Evolutionary conservation across 2,329 filamentous ascomycete species (phyloP).

Genomic region (Xylaria polymorpha): DNA sequence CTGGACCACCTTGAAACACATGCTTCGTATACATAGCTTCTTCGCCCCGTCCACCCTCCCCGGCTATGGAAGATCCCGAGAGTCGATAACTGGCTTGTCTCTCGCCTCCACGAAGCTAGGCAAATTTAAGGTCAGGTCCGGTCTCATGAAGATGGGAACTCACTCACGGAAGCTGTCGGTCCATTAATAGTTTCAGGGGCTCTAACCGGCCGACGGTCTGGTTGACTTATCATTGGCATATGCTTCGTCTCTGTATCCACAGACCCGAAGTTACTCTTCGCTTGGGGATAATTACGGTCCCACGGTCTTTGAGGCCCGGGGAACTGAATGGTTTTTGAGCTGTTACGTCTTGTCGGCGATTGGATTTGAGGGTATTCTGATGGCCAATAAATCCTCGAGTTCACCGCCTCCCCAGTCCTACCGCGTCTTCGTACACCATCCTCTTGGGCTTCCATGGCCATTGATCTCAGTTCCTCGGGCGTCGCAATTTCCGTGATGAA

Average conservation of each 20-base stretch:
- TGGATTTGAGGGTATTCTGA: background rate
- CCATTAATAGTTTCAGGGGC: background rate
- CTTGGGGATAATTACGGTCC: background rate
- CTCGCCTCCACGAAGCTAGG: background rate
- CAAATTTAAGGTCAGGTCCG: background rate
- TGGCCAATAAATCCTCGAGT: background rate
- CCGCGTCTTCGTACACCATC: conserved; percentile 13
- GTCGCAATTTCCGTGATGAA: conserved; percentile 25
- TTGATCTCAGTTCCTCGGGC: conserved; percentile 13
- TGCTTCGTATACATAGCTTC: background rate
- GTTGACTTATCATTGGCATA: background rate
- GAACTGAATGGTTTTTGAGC: background rate
- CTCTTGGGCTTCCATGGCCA: conserved; percentile 11
- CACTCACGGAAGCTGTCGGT: background rate
- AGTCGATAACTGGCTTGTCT: background rate
- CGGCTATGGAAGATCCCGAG: background rate
- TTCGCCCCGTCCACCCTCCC: background rate
- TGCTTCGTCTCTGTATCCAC: too few relatives aligned
- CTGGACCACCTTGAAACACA: background rate
- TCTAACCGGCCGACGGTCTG: background rate
- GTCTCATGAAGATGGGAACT: background rate
- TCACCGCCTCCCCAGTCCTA: background rate
- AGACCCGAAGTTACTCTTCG: background rate
- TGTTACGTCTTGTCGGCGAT: background rate
- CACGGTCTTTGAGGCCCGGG: background rate